These are phyloP conservation scores for Alternaria longipes DNA, from an alignment of 2,329 filamentous ascomycete species.

Conservation along the genomic window DNA sequence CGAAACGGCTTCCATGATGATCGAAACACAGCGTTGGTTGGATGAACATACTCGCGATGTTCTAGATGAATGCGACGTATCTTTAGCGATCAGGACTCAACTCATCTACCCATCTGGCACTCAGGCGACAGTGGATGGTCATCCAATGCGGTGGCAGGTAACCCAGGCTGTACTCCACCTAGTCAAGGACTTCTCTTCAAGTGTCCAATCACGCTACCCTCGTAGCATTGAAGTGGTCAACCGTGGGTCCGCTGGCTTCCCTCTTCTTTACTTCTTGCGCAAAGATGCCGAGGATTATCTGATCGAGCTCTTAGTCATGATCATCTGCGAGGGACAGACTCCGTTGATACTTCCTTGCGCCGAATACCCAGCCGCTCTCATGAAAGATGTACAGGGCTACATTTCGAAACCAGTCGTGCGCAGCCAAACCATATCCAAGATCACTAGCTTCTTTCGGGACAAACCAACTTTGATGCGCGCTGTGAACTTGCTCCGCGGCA, in stretches of 20 bases:
- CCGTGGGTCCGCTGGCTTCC: conserved; percentile 54
- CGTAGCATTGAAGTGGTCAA: conserved; percentile 61
- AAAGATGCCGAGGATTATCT: conserved; percentile 47
- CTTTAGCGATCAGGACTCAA: conserved; percentile 54
- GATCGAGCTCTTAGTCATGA: conserved; percentile 36
- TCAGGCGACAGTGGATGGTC: conserved; percentile 53
- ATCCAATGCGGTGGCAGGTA: conserved; percentile 52
- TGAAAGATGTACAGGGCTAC: conserved; percentile 43
- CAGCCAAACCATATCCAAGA: conserved; percentile 18
- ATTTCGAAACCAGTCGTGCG: conserved; percentile 41
- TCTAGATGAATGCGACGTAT: conserved; percentile 67
- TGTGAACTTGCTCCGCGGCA: conserved; percentile 68
- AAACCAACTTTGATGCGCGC: conserved; percentile 54
- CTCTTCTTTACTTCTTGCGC: conserved; percentile 66
- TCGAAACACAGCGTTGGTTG: conserved; percentile 63
- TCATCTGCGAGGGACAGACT: conserved; percentile 44
- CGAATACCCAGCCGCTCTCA: conserved; percentile 19
- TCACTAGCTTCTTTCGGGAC: conserved; percentile 46
- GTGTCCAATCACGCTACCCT: conserved; percentile 53
- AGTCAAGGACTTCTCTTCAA: conserved; percentile 34
- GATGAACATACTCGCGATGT: conserved; percentile 64
- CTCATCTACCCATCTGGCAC: conserved; percentile 57
- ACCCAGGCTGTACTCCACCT: conserved; percentile 49
- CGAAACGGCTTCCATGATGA: conserved; percentile 58
- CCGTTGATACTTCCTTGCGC: conserved; percentile 37